Base-by-base conservation (phyloP, 441 rosid genomes). In the Croton laevigatus region DNA sequence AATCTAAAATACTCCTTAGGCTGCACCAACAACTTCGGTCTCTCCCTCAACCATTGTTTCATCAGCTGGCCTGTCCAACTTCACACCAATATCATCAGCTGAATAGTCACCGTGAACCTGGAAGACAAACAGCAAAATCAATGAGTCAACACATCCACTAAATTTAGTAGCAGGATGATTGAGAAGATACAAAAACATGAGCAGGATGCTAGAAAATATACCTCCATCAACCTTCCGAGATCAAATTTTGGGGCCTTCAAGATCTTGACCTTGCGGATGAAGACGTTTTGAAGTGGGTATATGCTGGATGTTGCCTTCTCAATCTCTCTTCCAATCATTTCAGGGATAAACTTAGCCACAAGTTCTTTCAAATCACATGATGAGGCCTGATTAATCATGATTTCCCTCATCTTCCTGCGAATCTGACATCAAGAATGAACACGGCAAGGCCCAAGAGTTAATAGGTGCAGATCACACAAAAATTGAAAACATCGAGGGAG, bases 31-130 rank as follows among this genome's bases (percentile, higher is more conserved):
- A 6, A 73, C 77, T 59, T 68, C 77, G 27, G 73, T 22, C 38
- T 61, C 72, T 5, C 44, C 77, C 65, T 89, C 95, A 0, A 75
- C 82, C 74, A 80, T 19, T 17, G 83, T 49, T 74, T 89, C 93
- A 13, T 91, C 97, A 8, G 82, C 93, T 8, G 96, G 86, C 77
- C 96, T 88, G 3, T 91, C 97, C 69, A 91, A 27, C 76, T 89
- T 91, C 75, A 88, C 85, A 74, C 96, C 97, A 71, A 89, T 76
- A 80, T 91, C 97, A 65, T 89, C 97, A 0, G 91, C 90, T 0
- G 97, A 74, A 72, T 83, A 84, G 74, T 91, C 97, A 53, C 97
- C 96, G 59, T 89, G 96, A 59, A 91, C 95, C 97, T 87, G 48
- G 59, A 63, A 5, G 59, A n/a, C 2, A 49, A 55, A 59, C 42